phyloP scores from a whole-genome alignment of 805 yeast genomes.

The Cyberlindnera maritima region DNA sequence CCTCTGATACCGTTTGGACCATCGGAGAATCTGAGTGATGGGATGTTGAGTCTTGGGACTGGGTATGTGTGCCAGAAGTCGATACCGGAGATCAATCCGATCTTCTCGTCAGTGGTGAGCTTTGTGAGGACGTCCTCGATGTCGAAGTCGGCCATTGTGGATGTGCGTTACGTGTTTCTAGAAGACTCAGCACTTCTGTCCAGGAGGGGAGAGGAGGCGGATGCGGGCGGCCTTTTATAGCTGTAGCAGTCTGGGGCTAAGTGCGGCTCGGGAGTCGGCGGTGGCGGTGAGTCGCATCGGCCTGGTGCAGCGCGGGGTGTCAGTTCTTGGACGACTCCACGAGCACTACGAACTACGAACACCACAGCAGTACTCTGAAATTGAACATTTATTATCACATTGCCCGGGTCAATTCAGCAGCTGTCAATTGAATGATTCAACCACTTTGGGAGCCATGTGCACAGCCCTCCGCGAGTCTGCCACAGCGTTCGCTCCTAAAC shows the following conservation, averaged over 20 bases:
- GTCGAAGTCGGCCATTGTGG: slow-evolving; percentile 15
- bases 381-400: too few species aligned
- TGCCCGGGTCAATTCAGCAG: too few species aligned
- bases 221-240: neutral
- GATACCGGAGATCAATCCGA: slow-evolving; percentile 34
- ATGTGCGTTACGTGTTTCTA: neutral
- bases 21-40: slow-evolving; percentile 46
- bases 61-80: slow-evolving; percentile 51
- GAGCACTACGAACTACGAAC: too few species aligned
- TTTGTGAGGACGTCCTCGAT: slow-evolving; percentile 25
- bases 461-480: too few species aligned
- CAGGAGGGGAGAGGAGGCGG: too few species aligned
- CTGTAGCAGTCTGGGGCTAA: neutral
- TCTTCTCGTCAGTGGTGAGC: slow-evolving; percentile 26
- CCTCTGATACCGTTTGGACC: slow-evolving; percentile 69
- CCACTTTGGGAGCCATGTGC: too few species aligned
- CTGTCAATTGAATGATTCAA: too few species aligned
- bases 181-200: too few species aligned
- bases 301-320: too few species aligned
- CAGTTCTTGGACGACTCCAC: too few species aligned
- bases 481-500: too few species aligned
- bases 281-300: neutral
- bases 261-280: neutral
- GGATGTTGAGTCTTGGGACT: slow-evolving; percentile 39
- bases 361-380: too few species aligned